Evolutionary conservation across 2,329 filamentous ascomycete genomes (phyloP).

Genomic region (Penicillium hesseltinei): DNA sequence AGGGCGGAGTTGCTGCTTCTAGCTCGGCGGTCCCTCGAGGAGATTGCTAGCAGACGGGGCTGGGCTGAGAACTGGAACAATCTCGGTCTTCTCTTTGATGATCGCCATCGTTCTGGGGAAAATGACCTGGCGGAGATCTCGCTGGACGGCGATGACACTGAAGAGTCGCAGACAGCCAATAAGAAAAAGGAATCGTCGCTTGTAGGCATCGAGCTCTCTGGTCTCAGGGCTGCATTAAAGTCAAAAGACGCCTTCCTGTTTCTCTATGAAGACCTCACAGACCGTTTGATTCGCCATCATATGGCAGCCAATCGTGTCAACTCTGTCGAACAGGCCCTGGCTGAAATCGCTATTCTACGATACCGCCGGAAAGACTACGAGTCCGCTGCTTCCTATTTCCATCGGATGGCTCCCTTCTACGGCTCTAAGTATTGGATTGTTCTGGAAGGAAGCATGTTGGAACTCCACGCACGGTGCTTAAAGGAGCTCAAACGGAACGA

Average conservation of each 20-base stretch:
- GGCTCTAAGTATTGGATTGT: slow-evolving; percentile 74
- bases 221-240: slow-evolving; percentile 61
- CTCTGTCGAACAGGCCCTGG: slow-evolving; percentile 72
- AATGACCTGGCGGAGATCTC: slow-evolving; percentile 38
- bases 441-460: slow-evolving; percentile 77
- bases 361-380: slow-evolving; percentile 72
- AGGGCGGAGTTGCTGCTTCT: slow-evolving; percentile 79
- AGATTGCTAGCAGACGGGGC: slow-evolving; percentile 65
- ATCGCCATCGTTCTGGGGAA: slow-evolving; percentile 26
- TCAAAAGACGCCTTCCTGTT: slow-evolving; percentile 64
- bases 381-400: slow-evolving; percentile 74
- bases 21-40: slow-evolving; percentile 75
- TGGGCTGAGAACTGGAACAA: slow-evolving; percentile 77
- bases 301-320: slow-evolving; percentile 74
- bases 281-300: slow-evolving; percentile 79
- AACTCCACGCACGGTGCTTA: slow-evolving; percentile 81
- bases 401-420: slow-evolving; percentile 74
- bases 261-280: slow-evolving; percentile 74
- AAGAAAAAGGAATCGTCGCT: slow-evolving; percentile 26
- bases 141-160: slow-evolving; percentile 28
- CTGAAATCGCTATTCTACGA: slow-evolving; percentile 82
- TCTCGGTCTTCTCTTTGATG: slow-evolving; percentile 46
- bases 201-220: slow-evolving; percentile 54
- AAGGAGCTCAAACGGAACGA: slow-evolving; percentile 72
- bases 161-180: slow-evolving; percentile 13